phyloP scores from a whole-genome alignment of 75 land plant species.

The Chamaecyparis obtusa region DNA sequence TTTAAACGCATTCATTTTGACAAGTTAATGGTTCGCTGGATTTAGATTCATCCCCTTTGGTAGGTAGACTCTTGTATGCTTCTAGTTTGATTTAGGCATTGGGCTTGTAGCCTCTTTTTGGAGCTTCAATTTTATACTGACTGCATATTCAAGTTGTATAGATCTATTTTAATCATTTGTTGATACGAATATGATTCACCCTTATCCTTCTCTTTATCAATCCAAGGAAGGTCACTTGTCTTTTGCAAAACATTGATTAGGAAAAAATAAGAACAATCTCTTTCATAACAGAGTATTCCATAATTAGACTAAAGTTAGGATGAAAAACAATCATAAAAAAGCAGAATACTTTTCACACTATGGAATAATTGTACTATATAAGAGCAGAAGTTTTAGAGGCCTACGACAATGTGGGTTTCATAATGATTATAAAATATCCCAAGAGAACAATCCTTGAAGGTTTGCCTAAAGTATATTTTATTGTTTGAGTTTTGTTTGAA shows the following conservation, averaged over 20 bases:
- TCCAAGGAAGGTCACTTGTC: background rate
- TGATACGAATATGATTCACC: background rate
- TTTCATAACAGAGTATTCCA: background rate
- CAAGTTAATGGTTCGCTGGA: background rate
- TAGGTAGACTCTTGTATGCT: background rate
- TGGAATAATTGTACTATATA: background rate
- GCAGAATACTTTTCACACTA: background rate
- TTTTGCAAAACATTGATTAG: too few relatives aligned
- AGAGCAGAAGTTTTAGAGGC: too few relatives aligned
- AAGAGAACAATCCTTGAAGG: background rate
- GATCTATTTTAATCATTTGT: background rate
- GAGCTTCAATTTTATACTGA: background rate
- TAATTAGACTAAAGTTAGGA: background rate
- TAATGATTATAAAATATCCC: background rate
- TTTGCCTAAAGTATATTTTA: background rate
- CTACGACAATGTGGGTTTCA: background rate
- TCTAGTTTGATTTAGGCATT: background rate
- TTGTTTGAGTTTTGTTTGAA: too few relatives aligned
- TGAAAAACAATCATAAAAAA: background rate
- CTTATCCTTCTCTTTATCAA: background rate
- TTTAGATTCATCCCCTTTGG: background rate
- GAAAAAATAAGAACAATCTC: background rate
- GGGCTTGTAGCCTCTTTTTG: background rate
- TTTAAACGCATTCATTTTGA: background rate
- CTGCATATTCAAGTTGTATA: background rate